Conservation (phyloP, 352 stramenopile genomes). For the Phytophthora europaea region DNA sequence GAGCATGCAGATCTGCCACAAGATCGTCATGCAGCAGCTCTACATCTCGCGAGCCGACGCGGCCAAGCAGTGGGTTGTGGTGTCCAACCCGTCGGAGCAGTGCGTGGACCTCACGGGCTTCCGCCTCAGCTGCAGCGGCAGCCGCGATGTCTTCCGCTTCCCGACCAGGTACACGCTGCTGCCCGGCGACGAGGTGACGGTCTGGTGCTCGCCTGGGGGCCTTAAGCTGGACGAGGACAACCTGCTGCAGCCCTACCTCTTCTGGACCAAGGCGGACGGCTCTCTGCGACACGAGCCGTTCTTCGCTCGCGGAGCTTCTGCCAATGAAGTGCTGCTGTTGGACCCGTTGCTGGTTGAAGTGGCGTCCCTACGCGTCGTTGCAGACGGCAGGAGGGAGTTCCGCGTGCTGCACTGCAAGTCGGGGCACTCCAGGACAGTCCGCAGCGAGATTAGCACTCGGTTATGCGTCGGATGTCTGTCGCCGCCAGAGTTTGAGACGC, state of each 20-base stretch:
- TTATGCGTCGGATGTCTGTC: conserved; percentile 80
- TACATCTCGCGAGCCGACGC: conserved; percentile 83
- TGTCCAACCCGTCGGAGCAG: conserved; percentile 83
- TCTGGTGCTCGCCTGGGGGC: conserved; percentile 75
- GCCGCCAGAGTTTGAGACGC: conserved; percentile 53
- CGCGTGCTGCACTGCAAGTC: conserved; percentile 83
- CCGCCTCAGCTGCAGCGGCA: conserved; percentile 56
- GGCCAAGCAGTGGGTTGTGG: conserved; percentile 83
- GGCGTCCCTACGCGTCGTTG: conserved; percentile 74
- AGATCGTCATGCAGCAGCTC: conserved; percentile 88
- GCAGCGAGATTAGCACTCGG: conserved; percentile 42
- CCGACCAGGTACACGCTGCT: conserved; percentile 74
- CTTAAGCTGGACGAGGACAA: conserved; percentile 83
- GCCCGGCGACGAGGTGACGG: conserved; percentile 80
- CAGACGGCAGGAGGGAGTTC: conserved; percentile 77
- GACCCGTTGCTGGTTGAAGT: conserved; percentile 85
- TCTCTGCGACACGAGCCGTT: conserved; percentile 71
- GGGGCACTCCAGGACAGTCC: conserved; percentile 40
- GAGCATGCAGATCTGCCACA: conserved; percentile 88
- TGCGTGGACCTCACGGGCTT: conserved; percentile 80
- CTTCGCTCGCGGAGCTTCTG: conserved; percentile 44
- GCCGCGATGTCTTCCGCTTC: conserved; percentile 69
- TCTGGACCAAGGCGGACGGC: conserved; percentile 77
- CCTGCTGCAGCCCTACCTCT: conserved; percentile 82
- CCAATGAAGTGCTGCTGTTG: conserved; percentile 79